Evolutionary conservation across 192 early-diverging fungal genomes (phyloP).

Genomic region (Rhizophagus clarus): DNA sequence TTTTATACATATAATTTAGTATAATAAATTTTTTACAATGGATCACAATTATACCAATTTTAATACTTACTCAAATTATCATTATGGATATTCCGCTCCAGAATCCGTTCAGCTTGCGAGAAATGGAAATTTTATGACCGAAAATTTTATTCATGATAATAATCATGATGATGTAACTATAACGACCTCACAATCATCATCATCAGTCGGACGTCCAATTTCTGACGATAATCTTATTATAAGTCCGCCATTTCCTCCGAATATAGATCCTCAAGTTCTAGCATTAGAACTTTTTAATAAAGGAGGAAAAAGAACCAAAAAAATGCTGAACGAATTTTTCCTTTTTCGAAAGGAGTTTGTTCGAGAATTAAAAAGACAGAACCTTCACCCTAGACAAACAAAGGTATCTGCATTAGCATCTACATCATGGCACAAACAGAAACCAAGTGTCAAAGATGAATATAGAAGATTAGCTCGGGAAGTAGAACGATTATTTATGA

Average conservation of each 20-base stretch:
- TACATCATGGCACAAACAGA: neutral
- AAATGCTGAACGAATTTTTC: slow-evolving; percentile 21
- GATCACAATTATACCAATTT: no score
- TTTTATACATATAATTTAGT: no score
- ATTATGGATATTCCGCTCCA: no score
- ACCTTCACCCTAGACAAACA: neutral
- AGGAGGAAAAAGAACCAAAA: neutral
- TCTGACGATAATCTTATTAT: neutral
- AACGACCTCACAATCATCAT: no score
- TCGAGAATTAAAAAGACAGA: neutral
- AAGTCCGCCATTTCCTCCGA: neutral
- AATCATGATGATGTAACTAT: no score
- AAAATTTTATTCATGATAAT: no score
- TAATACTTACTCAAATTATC: no score
- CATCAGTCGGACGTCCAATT: no score
- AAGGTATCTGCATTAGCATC: slow-evolving; percentile 9
- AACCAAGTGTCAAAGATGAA: slow-evolving; percentile 10
- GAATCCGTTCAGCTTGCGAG: no score
- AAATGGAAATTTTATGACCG: no score
- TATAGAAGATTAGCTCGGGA: slow-evolving; percentile 19
- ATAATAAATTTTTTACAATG: no score
- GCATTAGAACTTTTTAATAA: neutral
- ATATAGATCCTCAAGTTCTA: neutral
- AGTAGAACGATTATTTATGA: neutral
- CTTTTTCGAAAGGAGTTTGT: slow-evolving; percentile 17